Evolutionary conservation across 805 yeast species (phyloP), one percentile per base, ranked within the genome.

Genomic region (Millerago galiae): DNA sequence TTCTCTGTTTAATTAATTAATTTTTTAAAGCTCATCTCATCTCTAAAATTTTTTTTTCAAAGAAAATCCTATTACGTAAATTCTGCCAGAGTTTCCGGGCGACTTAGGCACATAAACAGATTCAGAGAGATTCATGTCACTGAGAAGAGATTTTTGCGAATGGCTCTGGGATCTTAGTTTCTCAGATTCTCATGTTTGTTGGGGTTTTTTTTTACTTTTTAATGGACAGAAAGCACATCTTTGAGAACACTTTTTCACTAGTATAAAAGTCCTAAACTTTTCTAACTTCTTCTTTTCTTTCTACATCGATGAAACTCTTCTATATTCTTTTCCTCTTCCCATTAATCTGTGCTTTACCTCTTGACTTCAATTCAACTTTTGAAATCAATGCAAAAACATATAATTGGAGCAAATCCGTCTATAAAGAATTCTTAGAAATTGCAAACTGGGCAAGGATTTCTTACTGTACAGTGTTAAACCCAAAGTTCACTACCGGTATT

Each of bases 391-490:
- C 13, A 32, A 32, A 15, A 6, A 8, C 31, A 6, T n/a, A 4
- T 4, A 24, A 5, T n/a, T 42, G 40, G 39, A 41, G 37, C 10
- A 17, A 21, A 4, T 15, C 25, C 13, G 40, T 41, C 1, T 44
- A 38, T 33, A 40, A 44, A 14, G 32, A 37, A 3, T 27, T 44
- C 1, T 3, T 16, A 5, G 34, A 41, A 10, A 8, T 32, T 10
- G 47, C 47, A 3, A 41, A 44, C 15, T 44, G 44, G 44, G 26
- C 44, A 3, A 41, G 35, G 17, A 21, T 44, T 13, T 38, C 47
- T 6, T 44, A 41, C 15, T 44, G 47, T 32, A 44, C 44, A 10
- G 44, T 41, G 12, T 11, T 38, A 8, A 24, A 44, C 10, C 44
- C 44, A 5, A 17, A 14, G 8, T 41, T 44, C 30, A 31, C 16